Evolutionary conservation across 345 rosid genomes (phyloP), one percentile per base, ranked within the genome.

Genomic region (Aegle marmelos): DNA sequence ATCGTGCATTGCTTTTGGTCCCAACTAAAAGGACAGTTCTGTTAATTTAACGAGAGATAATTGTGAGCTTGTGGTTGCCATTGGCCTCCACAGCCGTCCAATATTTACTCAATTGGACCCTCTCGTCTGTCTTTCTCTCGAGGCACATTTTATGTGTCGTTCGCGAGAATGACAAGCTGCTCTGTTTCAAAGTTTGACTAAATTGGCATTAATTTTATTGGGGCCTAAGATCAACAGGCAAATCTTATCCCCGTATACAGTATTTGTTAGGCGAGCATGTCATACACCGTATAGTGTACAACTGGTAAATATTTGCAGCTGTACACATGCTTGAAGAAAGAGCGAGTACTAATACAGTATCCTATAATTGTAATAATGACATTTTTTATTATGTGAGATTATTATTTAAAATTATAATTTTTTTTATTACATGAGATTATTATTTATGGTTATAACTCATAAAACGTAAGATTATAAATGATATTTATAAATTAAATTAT

Each of bases 1-100:
- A 0, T 1, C 34, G 13, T 17, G 13, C 50, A 1, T 13, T 45
- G 50, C 0, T 28, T 30, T 28, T 34, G 67, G 57, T 7, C 21
- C 30, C 71, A 10, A n/a, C 33, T 36, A 50, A 59, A 9, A 24
- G 54, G 67, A 66, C 72, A 24, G 28, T 21, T 30, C 4, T 37
- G 59, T 10, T 27, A 64, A 19, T 58, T 79, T 36, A 79, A 66
- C 37, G 71, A 25, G 22, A 21, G 60, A 62, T 2, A 45, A 22
- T 48, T 63, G 70, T 45, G 48, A 5, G 68, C 30, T 2, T 30
- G 61, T 62, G 59, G 70, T 31, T 30, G 78, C 70, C 57, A 30
- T 73, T 39, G 54, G 50, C n/a, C 33, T n/a, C 48, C 41, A 7
- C 21, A 30, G 76, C 65, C 73, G 83, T 31, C 75, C 78, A 1